Percentiles rank a stretch among this genome's conserved stretches.
phyloP scores from a whole-genome alignment of 2,329 filamentous ascomycete genomes.

The Arachnomyces sp. region DNA sequence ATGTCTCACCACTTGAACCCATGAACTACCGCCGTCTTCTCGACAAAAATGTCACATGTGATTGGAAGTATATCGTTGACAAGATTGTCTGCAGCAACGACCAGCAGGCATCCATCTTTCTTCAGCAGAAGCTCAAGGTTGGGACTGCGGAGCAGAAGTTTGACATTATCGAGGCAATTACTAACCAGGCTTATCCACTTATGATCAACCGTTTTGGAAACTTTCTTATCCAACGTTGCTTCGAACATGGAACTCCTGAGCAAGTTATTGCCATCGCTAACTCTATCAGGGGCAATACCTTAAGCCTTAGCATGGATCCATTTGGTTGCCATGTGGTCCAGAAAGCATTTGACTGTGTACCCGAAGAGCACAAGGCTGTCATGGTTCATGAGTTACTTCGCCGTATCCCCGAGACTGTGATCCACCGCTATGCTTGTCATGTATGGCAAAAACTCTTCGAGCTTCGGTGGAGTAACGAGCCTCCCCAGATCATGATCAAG shows the following conservation, averaged over 20 bases:
- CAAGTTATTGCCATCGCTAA: constrained; percentile 93
- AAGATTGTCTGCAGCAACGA: constrained; percentile 99
- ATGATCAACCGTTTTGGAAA: constrained; percentile 99
- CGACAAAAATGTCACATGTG: constrained; percentile 92
- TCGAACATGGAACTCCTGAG: constrained; percentile 92
- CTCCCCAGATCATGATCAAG: constrained; percentile 96
- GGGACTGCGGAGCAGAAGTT: constrained; percentile 93
- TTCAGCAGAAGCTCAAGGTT: constrained; percentile 98
- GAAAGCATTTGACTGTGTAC: constrained; percentile 96
- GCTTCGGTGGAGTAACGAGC: constrained; percentile 87
- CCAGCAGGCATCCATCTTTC: constrained; percentile 96
- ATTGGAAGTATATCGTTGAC: constrained; percentile 99
- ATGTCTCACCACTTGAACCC: constrained; percentile 79
- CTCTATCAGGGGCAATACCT: constrained; percentile 85
- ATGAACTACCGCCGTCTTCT: constrained; percentile 93
- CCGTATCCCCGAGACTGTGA: constrained; percentile 92
- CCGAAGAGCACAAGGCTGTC: constrained; percentile 93
- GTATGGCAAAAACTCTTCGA: constrained; percentile 99
- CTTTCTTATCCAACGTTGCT: constrained; percentile 96
- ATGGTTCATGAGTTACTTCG: constrained; percentile 98
- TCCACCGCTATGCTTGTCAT: constrained; percentile 97
- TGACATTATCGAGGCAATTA: constrained; percentile 93
- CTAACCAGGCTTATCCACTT: constrained; percentile 84
- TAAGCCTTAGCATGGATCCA: constrained; percentile 94
- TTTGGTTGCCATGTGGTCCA: constrained; percentile 98